These are phyloP conservation scores for Phanerochaete sordida DNA, from an alignment of 768 basidiomycete genomes.

Conservation along the genomic window DNA sequence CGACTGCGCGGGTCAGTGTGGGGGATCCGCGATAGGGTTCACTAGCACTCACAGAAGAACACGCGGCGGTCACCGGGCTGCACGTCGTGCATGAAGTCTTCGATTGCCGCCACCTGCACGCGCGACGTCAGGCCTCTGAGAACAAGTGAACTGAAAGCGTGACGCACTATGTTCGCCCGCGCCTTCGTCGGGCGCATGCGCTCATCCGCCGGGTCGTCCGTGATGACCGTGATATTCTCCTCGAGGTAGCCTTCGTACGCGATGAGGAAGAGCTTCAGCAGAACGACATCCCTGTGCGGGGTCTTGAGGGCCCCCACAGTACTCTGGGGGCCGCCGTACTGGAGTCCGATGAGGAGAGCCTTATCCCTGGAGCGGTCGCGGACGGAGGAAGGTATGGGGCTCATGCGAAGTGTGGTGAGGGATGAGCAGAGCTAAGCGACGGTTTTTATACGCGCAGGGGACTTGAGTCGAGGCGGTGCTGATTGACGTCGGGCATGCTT, in stretches of 20 bases:
- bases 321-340: neutral
- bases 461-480: too few relatives aligned
- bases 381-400: neutral
- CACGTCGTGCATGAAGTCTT: neutral
- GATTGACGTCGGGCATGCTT: too few relatives aligned
- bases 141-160: neutral
- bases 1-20: neutral
- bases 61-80: neutral
- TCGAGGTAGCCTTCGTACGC: neutral
- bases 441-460: too few relatives aligned
- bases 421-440: too few relatives aligned
- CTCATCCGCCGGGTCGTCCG: neutral
- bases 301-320: neutral
- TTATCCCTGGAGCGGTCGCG: neutral
- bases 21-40: neutral
- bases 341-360: slow-evolving; percentile 11
- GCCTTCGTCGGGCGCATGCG: neutral
- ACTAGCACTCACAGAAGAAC: neutral
- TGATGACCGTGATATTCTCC: neutral
- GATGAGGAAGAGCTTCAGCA: slow-evolving; percentile 3
- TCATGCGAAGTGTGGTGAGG: too few relatives aligned
- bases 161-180: neutral
- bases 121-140: neutral
- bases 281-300: neutral
- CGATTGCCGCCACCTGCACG: neutral